Conservation (phyloP, 306 rosid genomes). For the Cucurbita pepo region DNA sequence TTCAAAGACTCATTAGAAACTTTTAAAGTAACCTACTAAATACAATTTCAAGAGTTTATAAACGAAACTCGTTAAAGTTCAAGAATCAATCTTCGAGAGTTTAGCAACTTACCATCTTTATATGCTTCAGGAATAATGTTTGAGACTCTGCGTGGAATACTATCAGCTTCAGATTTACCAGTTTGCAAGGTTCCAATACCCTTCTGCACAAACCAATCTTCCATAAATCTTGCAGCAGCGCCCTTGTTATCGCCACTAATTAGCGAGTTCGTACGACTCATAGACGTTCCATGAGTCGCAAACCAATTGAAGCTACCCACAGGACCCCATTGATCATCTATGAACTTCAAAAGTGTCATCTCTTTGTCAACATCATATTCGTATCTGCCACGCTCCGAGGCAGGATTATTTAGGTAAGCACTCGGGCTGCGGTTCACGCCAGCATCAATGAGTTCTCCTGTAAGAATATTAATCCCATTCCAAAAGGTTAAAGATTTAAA, state of each 20-base stretch:
- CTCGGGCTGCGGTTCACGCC: conserved; percentile 88
- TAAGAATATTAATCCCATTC: background rate
- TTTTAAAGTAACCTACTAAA: background rate
- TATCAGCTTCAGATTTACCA: conserved; percentile 7
- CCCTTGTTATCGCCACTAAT: conserved; percentile 96
- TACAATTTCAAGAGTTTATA: background rate
- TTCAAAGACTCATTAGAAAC: background rate
- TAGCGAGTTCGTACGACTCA: conserved; percentile 79
- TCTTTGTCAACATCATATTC: conserved; percentile 76
- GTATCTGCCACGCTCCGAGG: conserved; percentile 50
- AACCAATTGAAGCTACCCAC: conserved; percentile 90
- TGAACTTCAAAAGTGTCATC: conserved; percentile 78
- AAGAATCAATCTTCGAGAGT: background rate
- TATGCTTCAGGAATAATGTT: conserved; percentile 12
- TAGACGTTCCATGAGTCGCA: conserved; percentile 96
- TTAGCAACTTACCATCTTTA: conserved; percentile 15
- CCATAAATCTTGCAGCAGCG: conserved; percentile 95
- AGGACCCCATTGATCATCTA: conserved; percentile 75
- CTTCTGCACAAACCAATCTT: conserved; percentile 70
- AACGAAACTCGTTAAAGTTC: background rate
- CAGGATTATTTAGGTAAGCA: conserved; percentile 76
- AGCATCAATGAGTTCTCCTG: conserved; percentile 84
- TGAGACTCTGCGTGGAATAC: conserved; percentile 29
- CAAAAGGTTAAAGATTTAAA: conserved; percentile 9
- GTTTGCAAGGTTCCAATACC: conserved; percentile 1